Percentiles rank a stretch among this genome's conserved stretches.
Evolutionary conservation across 352 stramenopile species (phyloP).

Genomic region (Globisporangium takayamanum): DNA sequence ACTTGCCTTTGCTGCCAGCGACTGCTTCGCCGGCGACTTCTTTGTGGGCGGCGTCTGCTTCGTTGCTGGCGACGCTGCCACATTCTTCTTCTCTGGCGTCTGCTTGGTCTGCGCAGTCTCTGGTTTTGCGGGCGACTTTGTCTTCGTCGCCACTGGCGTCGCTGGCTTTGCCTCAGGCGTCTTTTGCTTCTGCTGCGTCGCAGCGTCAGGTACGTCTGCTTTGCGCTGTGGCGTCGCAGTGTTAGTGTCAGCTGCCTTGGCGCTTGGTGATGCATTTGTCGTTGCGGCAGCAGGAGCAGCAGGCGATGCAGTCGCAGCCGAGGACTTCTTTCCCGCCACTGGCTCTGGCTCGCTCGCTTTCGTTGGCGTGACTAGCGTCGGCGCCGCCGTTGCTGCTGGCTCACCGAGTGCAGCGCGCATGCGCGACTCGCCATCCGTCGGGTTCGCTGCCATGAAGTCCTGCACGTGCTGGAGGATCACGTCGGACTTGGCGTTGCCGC

Average conservation of each 20-base stretch:
- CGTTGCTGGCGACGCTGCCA: not conserved
- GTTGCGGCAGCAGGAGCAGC: not conserved
- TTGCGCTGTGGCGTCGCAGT: slow-evolving; percentile 3
- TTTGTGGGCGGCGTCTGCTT: slow-evolving; percentile 9
- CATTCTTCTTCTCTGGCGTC: slow-evolving; percentile 10
- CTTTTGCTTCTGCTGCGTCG: slow-evolving; percentile 6
- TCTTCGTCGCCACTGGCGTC: slow-evolving; percentile 5
- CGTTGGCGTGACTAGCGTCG: slow-evolving; percentile 8
- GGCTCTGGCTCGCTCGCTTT: slow-evolving; percentile 1
- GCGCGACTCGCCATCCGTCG: slow-evolving; percentile 29
- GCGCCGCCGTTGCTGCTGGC: not conserved
- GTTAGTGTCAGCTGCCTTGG: slow-evolving; percentile 7
- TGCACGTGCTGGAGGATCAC: slow-evolving; percentile 45
- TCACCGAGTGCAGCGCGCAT: slow-evolving; percentile 23
- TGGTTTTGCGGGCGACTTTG: slow-evolving; percentile 1
- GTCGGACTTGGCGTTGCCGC: slow-evolving; percentile 62
- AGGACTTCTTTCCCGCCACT: not conserved
- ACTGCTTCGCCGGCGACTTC: slow-evolving; percentile 6
- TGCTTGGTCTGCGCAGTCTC: slow-evolving; percentile 6
- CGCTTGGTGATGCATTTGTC: slow-evolving; percentile 7
- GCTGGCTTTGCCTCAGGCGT: slow-evolving; percentile 3
- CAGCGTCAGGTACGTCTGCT: slow-evolving; percentile 4
- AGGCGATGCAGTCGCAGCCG: no score
- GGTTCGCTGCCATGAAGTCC: slow-evolving; percentile 33
- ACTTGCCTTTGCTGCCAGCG: not conserved